Base-by-base conservation (phyloP, 2,329 filamentous ascomycete species). In the Cryphonectria carpinicola region DNA sequence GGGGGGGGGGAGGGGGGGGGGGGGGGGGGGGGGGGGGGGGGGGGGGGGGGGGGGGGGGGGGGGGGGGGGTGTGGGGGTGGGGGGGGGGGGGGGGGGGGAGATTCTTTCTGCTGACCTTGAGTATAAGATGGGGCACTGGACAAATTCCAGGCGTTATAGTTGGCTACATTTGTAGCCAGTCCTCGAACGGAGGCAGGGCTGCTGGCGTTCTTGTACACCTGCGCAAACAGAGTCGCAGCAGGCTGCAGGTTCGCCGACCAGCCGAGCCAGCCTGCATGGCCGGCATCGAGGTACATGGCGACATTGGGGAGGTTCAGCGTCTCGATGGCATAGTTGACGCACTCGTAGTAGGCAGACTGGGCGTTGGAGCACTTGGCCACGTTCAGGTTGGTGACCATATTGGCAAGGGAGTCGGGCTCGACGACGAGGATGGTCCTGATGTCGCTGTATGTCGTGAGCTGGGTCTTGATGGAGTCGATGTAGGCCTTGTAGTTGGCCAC, bases 261-360 rank as follows among this genome's bases (percentile, higher is more conserved):
- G 70, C 87, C 87, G 68, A 88, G 82, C 87, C 87, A 89, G 70
- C 87, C 87, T 7, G 84, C 85, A 77, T 89, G 87, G 41, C 86
- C 87, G 37, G 85, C 87, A 73, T 88, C 87, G 63, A 88, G 80
- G 74, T 88, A 89, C 86, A 87, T 86, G 77, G 84, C 81, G 37
- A 89, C 86, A 74, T 89, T 86, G 71, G 85, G 83, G 14, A 88
- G 81, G 77, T 88, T 84, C 39, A 88, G 83, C 67, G 82, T 77
- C 71, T 80, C 81, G 71, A 88, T 71, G 61, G 87, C 86, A 75
- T 89, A 87, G 73, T 82, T 78, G 52, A 83, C 85, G 76, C 85
- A 82, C 60, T 83, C 82, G 63, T 84, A 78, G 77, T 89, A 89
- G 22, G 83, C 82, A 6, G 76, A 73, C n/a, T 83, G 79, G 13